These are phyloP conservation scores for Trametes cingulata DNA, from an alignment of 768 basidiomycete species.

Conservation along the genomic window DNA sequence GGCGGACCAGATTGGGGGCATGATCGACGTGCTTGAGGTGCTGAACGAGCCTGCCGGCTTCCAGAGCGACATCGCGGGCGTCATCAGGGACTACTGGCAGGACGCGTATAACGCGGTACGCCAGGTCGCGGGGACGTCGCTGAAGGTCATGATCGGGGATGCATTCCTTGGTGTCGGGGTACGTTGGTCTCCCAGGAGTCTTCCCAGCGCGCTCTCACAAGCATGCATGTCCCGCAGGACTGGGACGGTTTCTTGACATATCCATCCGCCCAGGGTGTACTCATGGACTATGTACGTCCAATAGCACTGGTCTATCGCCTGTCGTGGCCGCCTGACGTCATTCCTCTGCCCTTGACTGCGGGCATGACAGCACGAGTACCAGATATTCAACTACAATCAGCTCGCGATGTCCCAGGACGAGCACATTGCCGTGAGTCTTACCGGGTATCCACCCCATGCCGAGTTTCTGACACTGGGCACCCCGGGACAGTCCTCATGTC, in stretches of 20 bases:
- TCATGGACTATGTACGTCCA: constrained; percentile 61
- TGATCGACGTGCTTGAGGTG: constrained; percentile 65
- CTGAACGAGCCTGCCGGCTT: constrained; percentile 72
- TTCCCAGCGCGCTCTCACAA: not conserved
- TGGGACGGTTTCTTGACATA: constrained; percentile 62
- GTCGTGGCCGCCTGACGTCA: not conserved
- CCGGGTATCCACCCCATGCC: too few relatives aligned
- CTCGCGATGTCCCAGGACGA: constrained; percentile 54
- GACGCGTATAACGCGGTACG: constrained; percentile 63
- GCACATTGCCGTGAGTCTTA: constrained; percentile 53
- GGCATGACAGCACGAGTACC: constrained; percentile 61
- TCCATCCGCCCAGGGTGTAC: constrained; percentile 53
- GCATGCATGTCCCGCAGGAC: constrained; percentile 35
- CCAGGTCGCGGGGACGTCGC: constrained; percentile 43
- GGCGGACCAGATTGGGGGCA: constrained; percentile 51
- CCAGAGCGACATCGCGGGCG: constrained; percentile 42
- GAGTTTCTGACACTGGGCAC: not conserved
- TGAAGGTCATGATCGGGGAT: constrained; percentile 72
- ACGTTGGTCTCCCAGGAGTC: constrained; percentile 6
- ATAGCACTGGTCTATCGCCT: too few relatives aligned
- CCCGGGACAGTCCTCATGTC: constrained; percentile 53
- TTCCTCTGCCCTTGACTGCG: too few relatives aligned
- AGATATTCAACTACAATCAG: constrained; percentile 64
- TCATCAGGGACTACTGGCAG: constrained; percentile 55
- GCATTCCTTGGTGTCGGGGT: constrained; percentile 65